Evolutionary conservation across 352 stramenopile genomes (phyloP).

Genomic region (Phytophthora cryptogea): DNA sequence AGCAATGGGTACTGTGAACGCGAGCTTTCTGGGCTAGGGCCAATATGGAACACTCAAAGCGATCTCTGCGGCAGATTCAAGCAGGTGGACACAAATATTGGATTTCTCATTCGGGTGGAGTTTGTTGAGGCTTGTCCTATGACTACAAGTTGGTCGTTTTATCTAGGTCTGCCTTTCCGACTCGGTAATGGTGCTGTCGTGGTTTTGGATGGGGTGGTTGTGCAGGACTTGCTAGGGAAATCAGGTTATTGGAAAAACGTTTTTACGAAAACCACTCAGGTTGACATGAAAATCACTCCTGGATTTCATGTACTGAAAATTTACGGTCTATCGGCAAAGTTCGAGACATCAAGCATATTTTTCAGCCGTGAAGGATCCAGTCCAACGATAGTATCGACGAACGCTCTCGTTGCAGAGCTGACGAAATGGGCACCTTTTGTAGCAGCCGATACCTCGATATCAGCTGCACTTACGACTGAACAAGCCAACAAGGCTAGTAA

Average conservation of each 20-base stretch:
- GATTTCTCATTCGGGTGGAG: conserved; percentile 54
- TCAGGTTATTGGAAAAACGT: conserved; percentile 47
- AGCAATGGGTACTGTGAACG: conserved; percentile 64
- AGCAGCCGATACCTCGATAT: conserved; percentile 34
- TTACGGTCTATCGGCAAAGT: conserved; percentile 46
- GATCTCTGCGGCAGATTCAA: conserved; percentile 53
- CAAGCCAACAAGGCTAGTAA: conserved; percentile 39
- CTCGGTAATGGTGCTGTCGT: conserved; percentile 47
- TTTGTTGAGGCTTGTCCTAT: conserved; percentile 46
- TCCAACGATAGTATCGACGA: conserved; percentile 26
- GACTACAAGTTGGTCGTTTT: conserved; percentile 55
- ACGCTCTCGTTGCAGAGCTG: conserved; percentile 33
- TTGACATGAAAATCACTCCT: conserved; percentile 47
- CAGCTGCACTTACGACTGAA: conserved; percentile 38
- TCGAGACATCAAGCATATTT: conserved; percentile 54
- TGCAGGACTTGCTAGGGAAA: conserved; percentile 51
- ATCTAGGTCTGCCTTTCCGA: conserved; percentile 60
- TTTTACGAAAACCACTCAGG: conserved; percentile 40
- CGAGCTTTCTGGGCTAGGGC: conserved; percentile 43
- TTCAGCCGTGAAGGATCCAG: conserved; percentile 47
- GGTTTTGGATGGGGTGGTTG: conserved; percentile 47
- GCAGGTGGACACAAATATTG: conserved; percentile 45
- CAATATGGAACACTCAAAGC: conserved; percentile 45
- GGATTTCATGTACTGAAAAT: conserved; percentile 50
- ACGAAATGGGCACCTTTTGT: conserved; percentile 46